Evolutionary conservation across 495 filamentous ascomycete genomes (phyloP).

Genomic region (Glutinoglossum americanum): DNA sequence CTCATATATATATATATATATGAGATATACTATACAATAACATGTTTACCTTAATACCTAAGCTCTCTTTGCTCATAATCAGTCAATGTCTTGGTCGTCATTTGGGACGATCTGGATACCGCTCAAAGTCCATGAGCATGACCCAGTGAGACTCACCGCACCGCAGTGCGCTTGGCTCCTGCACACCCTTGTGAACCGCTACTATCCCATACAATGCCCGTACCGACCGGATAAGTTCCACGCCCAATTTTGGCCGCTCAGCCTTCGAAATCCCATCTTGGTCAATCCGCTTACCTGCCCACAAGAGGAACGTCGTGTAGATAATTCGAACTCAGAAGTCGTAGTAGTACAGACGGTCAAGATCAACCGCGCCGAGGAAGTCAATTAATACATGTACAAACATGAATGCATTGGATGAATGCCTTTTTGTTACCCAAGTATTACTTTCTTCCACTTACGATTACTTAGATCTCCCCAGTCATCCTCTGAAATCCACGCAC

Average conservation of each 20-base stretch:
- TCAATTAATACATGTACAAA: constrained; percentile 3
- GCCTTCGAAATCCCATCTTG: neutral
- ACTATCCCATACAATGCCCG: neutral
- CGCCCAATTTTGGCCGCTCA: neutral
- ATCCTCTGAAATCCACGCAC: too few species aligned
- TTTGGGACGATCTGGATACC: constrained; percentile 3
- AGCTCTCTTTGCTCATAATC: too few species aligned
- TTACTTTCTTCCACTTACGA: too few species aligned
- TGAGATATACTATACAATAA: too few species aligned
- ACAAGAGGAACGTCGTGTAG: neutral
- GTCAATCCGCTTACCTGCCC: too few species aligned
- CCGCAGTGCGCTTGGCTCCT: constrained; percentile 15
- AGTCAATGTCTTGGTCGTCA: too few species aligned
- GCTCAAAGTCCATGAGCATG: constrained; percentile 18
- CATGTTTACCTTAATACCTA: too few species aligned
- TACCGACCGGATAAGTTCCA: too few species aligned
- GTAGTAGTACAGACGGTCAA: constrained; percentile 4
- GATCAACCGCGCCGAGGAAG: neutral
- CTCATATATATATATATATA: too few species aligned
- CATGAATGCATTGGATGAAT: too few species aligned
- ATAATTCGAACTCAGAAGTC: constrained; percentile 4
- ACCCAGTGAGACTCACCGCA: constrained; percentile 14
- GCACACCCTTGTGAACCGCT: constrained; percentile 4
- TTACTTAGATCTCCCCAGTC: too few species aligned
- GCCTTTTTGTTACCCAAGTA: too few species aligned